Evolutionary conservation across 139 green algal genomes (phyloP).

Genomic region (Raphidocelis subcapitata): DNA sequence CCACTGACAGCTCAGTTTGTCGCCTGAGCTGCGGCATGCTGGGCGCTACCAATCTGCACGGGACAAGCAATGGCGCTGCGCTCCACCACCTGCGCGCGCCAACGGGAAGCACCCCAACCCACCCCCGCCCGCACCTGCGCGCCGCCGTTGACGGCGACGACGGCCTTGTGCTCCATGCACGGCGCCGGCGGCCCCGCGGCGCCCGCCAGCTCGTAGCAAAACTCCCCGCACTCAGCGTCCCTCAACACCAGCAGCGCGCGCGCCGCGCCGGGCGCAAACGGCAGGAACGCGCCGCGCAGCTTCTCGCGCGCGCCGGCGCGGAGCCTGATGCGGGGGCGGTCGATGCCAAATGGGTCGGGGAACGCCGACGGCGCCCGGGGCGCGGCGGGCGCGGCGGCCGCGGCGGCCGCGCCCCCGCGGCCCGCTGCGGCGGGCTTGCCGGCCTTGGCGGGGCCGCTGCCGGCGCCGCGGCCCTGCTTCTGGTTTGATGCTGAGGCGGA

Average conservation of each 20-base stretch:
- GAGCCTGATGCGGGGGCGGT: conserved; percentile 52
- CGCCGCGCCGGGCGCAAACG: conserved; percentile 45
- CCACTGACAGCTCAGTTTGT: no score
- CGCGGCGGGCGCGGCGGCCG: neutral
- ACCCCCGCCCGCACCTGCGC: conserved; percentile 25
- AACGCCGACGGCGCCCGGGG: conserved; percentile 39
- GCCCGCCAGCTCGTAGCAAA: conserved; percentile 67
- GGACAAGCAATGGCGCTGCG: no score
- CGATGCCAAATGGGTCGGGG: conserved; percentile 63
- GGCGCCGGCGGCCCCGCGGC: conserved; percentile 50
- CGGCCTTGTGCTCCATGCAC: conserved; percentile 43
- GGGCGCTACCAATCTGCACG: no score
- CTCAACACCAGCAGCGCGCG: conserved; percentile 35
- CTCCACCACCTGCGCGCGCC: no score
- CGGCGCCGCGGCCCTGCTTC: neutral
- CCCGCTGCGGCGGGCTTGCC: neutral
- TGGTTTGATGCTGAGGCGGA: neutral
- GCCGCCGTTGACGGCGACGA: conserved; percentile 36
- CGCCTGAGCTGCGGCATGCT: no score
- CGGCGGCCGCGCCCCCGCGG: neutral
- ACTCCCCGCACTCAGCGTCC: conserved; percentile 53
- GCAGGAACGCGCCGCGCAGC: conserved; percentile 67
- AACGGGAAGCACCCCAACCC: no score
- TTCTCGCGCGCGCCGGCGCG: conserved; percentile 52
- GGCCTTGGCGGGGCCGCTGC: neutral